A percentile compares a stretch with the other conserved stretches of the same genome.
Evolutionary conservation across 2,329 filamentous ascomycete species (phyloP).

Genomic region (Mycocentrospora acerina): DNA sequence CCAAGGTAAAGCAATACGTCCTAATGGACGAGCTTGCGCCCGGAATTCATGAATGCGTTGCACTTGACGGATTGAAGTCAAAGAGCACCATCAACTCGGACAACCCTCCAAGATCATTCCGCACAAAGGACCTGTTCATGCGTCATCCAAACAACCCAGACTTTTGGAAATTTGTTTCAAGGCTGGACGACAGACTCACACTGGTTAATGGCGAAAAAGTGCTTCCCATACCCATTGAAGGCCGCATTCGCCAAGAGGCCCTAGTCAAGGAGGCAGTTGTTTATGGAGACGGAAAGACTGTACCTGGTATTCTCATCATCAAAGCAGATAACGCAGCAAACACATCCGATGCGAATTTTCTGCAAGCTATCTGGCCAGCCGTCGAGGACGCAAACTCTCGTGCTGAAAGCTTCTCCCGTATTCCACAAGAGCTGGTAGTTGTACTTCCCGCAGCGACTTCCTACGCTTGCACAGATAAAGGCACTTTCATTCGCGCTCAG

Average conservation of each 20-base stretch:
- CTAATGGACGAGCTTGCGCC: slow-evolving; percentile 42
- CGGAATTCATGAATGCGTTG: slow-evolving; percentile 44
- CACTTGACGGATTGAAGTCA: slow-evolving; percentile 42
- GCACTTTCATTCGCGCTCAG: slow-evolving; percentile 56
- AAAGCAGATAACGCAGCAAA: slow-evolving; percentile 48
- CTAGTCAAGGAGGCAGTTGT: slow-evolving; percentile 59
- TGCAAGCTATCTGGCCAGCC: slow-evolving; percentile 53
- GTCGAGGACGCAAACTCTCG: slow-evolving; percentile 55
- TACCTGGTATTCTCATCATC: slow-evolving; percentile 58
- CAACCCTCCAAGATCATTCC: slow-evolving; percentile 48
- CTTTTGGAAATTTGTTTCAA: slow-evolving; percentile 51
- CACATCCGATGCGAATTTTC: slow-evolving; percentile 48
- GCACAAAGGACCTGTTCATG: slow-evolving; percentile 53
- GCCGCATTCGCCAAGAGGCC: slow-evolving; percentile 54
- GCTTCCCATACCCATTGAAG: slow-evolving; percentile 54
- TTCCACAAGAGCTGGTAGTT: slow-evolving; percentile 56
- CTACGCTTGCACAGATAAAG: slow-evolving; percentile 59
- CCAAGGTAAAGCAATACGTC: slow-evolving; percentile 46
- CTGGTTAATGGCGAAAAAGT: slow-evolving; percentile 55
- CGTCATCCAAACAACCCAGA: slow-evolving; percentile 47
- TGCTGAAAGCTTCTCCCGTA: slow-evolving; percentile 55
- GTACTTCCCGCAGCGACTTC: slow-evolving; percentile 48
- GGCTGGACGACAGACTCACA: slow-evolving; percentile 51
- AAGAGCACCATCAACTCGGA: slow-evolving; percentile 46
- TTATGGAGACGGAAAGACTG: slow-evolving; percentile 56